Percentiles rank a stretch among this genome's conserved stretches.
Conservation (phyloP, 208 protist species). For the Leishmania gerbilli region DNA sequence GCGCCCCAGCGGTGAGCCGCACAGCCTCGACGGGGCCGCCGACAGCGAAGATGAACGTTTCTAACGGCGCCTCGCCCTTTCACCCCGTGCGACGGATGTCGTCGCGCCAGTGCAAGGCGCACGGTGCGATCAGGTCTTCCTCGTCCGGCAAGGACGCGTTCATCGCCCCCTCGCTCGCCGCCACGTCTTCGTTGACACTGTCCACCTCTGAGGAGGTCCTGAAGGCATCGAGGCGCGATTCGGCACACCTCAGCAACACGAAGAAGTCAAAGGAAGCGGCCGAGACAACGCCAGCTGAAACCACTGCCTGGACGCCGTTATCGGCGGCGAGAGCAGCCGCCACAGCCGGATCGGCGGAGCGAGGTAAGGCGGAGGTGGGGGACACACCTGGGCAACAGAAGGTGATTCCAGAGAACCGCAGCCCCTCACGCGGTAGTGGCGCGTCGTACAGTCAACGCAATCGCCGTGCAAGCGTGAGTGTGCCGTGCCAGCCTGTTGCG, state of each 20-base stretch:
- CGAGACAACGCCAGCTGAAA: neutral
- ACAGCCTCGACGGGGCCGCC: neutral
- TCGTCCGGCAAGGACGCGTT: neutral
- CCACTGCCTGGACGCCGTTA: neutral
- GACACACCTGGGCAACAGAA: neutral
- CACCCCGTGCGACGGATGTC: neutral
- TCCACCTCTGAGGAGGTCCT: constrained; percentile 11
- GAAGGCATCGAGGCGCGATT: constrained; percentile 1
- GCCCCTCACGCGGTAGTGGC: neutral
- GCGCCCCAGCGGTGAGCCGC: neutral
- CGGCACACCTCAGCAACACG: constrained; percentile 8
- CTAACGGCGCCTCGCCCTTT: neutral
- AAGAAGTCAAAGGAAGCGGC: neutral
- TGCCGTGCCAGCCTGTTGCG: constrained; percentile 20
- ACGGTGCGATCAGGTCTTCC: neutral
- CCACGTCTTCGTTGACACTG: neutral
- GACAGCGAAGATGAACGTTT: neutral
- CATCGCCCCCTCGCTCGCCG: neutral
- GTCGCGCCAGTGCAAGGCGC: neutral
- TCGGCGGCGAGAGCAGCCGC: constrained; percentile 1
- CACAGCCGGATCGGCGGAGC: neutral
- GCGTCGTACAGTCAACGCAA: constrained; percentile 20
- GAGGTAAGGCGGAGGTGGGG: neutral
- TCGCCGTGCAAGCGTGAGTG: constrained; percentile 1
- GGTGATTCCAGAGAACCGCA: neutral